Base-by-base conservation (phyloP, 2,329 filamentous ascomycete genomes). In the Talaromyces sp. region DNA sequence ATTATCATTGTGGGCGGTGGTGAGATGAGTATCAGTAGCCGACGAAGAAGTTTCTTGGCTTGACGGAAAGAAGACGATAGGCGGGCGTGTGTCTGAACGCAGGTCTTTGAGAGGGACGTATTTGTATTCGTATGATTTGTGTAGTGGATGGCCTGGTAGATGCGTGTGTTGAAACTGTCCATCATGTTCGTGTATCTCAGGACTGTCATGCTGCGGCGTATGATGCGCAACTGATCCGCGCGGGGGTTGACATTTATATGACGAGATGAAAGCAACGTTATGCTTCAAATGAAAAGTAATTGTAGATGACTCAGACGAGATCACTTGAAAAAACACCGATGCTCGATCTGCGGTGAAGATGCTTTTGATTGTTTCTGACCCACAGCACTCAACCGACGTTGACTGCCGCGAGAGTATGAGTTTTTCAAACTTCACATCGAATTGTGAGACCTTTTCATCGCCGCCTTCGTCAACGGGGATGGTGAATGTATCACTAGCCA, bases 251-350 rank as follows among this genome's bases (percentile, higher is more conserved):
- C 85, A 87, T 19, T 82, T 83, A 70, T 83, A 83, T 1, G 84
- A 83, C 0, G 83, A 80, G 50, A 87, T 74, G 69, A 86, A 87
- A 33, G 83, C 79, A 15, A 84, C 79, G 65, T 86, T 83, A 70
- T 84, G 79, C 17, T 73, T 75, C 31, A 87, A 73, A 1, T 80
- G 75, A 35, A 82, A 74, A 11, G 73, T 69, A 13, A 78, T 68
- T 17, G 70, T n/a, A 11, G 60, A 43, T 4, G 27, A 25, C 7
- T 43, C 39, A 19, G 37, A 3, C 6, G 50, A 27, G 7, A n/a
- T 39, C 11, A 25, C 58, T 9, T 64, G 67, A 61, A 79, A 78
- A 0, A 69, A 69, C 43, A 74, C 61, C 22, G 69, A 70, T 2
- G 75, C 69, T 58, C 72, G 69, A 4, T 69, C 67, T 10, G 71